These are phyloP conservation scores for Protomyces inouyei DNA, from an alignment of 1,139 yeast genomes.

Conservation along the genomic window DNA sequence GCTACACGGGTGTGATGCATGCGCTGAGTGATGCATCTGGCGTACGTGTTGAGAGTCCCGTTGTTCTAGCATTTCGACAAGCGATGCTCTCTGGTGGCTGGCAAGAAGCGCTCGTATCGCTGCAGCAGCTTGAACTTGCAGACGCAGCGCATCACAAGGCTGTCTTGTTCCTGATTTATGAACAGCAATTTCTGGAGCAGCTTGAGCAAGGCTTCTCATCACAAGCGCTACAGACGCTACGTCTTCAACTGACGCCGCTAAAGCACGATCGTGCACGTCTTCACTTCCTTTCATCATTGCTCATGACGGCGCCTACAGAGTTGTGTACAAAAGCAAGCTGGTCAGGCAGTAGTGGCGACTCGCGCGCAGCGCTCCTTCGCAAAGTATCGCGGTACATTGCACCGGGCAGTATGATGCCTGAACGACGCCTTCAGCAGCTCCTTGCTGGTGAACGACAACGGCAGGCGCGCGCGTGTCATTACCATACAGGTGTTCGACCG, in stretches of 20 bases:
- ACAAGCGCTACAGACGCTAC: constrained; percentile 46
- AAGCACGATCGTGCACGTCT: constrained; percentile 32
- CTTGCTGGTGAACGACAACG: constrained; percentile 51
- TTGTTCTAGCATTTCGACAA: constrained; percentile 43
- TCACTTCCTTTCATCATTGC: constrained; percentile 37
- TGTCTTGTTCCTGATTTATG: constrained; percentile 37
- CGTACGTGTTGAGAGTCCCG: constrained; percentile 39
- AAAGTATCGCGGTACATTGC: constrained; percentile 46
- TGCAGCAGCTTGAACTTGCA: constrained; percentile 39
- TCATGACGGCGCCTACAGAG: constrained; percentile 41
- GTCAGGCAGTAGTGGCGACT: constrained; percentile 42
- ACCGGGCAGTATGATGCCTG: constrained; percentile 52
- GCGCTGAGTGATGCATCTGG: constrained; percentile 46
- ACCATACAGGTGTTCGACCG: constrained; percentile 34
- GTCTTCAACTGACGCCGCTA: constrained; percentile 41
- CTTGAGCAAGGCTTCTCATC: constrained; percentile 40
- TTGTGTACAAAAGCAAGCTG: constrained; percentile 40
- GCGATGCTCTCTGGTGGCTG: constrained; percentile 46
- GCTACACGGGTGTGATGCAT: constrained; percentile 39
- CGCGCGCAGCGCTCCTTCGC: constrained; percentile 46
- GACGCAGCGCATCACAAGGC: constrained; percentile 33
- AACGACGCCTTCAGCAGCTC: constrained; percentile 49
- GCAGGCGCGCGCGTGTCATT: constrained; percentile 47
- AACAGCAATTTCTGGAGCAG: constrained; percentile 43
- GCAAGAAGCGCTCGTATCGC: constrained; percentile 42